phyloP scores from a whole-genome alignment of 257 asterid genomes.

The Nicotiana tabacum region DNA sequence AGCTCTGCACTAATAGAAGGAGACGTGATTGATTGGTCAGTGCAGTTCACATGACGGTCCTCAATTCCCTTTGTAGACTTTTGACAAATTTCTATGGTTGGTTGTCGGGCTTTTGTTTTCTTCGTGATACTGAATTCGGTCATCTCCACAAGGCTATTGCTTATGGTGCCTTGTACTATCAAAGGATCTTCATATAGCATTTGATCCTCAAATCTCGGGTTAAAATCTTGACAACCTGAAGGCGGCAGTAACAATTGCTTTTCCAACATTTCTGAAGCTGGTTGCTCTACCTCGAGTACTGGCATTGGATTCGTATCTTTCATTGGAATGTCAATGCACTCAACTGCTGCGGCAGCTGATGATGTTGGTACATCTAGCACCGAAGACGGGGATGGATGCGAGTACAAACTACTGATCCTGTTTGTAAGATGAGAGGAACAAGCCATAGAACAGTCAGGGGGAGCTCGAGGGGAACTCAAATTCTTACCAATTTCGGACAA shows the following conservation, averaged over 20 bases:
- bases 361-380: slow-evolving; percentile 20
- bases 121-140: not conserved
- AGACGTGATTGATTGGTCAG: not conserved
- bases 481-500: slow-evolving; percentile 2
- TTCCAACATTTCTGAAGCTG: not conserved
- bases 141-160: not conserved
- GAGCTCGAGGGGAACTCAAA: not conserved
- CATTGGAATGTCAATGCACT: not conserved
- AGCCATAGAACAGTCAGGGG: not conserved
- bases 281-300: not conserved
- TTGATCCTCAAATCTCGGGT: slow-evolving; percentile 1
- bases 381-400: slow-evolving; percentile 26
- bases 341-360: not conserved
- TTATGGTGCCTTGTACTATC: not conserved
- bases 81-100: not conserved
- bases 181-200: slow-evolving; percentile 2
- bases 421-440: slow-evolving; percentile 4
- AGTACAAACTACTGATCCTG: slow-evolving; percentile 10
- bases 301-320: not conserved
- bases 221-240: not conserved
- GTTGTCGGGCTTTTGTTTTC: not conserved
- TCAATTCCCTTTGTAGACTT: not conserved
- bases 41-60: not conserved
- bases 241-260: not conserved
- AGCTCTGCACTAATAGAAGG: slow-evolving; percentile 15